Evolutionary conservation across 2,329 filamentous ascomycete genomes (phyloP).

Genomic region (Microdochium nivale): DNA sequence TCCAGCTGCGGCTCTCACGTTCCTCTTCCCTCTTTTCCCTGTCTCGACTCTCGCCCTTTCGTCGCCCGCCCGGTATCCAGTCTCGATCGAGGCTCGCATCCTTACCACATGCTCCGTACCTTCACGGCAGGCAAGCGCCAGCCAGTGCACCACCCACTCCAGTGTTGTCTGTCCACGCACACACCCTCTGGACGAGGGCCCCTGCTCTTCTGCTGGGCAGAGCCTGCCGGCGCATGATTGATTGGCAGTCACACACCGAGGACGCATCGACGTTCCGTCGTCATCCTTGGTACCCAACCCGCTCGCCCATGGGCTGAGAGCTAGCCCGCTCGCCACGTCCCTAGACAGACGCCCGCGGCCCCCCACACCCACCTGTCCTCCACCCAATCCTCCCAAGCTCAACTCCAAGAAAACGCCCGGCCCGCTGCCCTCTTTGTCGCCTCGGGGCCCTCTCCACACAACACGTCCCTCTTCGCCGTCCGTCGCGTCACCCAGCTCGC

Average conservation of each 20-base stretch:
- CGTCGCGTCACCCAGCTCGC: neutral
- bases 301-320: neutral
- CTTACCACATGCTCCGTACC: too few relatives aligned
- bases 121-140: neutral
- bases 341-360: neutral
- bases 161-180: neutral
- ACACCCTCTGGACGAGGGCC: neutral
- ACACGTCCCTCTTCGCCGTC: neutral
- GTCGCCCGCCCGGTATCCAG: too few relatives aligned
- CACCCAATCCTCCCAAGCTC: neutral
- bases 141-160: neutral
- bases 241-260: neutral
- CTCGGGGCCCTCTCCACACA: neutral
- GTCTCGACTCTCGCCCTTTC: too few relatives aligned
- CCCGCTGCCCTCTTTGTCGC: neutral
- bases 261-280: neutral
- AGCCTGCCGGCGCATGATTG: neutral
- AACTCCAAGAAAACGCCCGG: neutral
- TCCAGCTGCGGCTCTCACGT: too few relatives aligned
- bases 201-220: neutral
- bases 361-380: neutral
- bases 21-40: too few relatives aligned
- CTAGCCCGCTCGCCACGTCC: neutral
- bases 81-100: too few relatives aligned
- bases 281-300: conserved; percentile 1